Percentiles rank a stretch among this genome's conserved stretches.
Conservation (phyloP, 129 eudicot genomes). For the Centaurea solstitialis region DNA sequence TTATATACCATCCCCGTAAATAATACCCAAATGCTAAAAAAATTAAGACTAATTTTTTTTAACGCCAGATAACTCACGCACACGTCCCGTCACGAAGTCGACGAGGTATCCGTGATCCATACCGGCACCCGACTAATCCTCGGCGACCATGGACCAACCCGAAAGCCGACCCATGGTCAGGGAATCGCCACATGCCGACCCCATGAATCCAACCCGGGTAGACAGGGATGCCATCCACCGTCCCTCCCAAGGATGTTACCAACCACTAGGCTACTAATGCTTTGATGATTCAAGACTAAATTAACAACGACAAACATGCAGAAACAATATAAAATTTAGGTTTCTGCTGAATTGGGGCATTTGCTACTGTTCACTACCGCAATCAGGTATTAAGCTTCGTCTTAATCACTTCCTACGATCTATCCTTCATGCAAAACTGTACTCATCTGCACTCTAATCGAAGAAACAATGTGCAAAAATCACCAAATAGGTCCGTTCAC, state of each 20-base stretch:
- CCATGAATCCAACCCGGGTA: too few relatives aligned
- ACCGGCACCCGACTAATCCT: too few relatives aligned
- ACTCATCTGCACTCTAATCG: conserved; percentile 1
- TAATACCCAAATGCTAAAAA: not conserved
- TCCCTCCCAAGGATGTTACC: too few relatives aligned
- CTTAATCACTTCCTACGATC: conserved; percentile 3
- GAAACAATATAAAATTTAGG: not conserved
- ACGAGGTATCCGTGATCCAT: too few relatives aligned
- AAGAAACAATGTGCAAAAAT: not conserved
- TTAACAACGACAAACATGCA: not conserved
- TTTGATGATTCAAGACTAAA: not conserved
- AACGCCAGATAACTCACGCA: too few relatives aligned
- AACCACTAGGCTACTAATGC: too few relatives aligned
- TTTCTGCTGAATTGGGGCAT: not conserved
- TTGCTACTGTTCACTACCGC: conserved; percentile 6
- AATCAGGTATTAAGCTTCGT: conserved; percentile 1
- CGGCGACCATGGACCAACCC: too few relatives aligned
- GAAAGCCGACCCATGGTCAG: too few relatives aligned
- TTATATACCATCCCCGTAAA: not conserved
- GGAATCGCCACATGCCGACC: too few relatives aligned
- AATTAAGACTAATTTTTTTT: too few relatives aligned
- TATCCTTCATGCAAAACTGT: not conserved
- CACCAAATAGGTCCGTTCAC: conserved; percentile 1
- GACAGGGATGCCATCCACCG: too few relatives aligned
- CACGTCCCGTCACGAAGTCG: too few relatives aligned